Percentiles rank a stretch among this genome's conserved stretches.
Evolutionary conservation across 208 protist genomes (phyloP).

Genomic region (Leishmania tropica): DNA sequence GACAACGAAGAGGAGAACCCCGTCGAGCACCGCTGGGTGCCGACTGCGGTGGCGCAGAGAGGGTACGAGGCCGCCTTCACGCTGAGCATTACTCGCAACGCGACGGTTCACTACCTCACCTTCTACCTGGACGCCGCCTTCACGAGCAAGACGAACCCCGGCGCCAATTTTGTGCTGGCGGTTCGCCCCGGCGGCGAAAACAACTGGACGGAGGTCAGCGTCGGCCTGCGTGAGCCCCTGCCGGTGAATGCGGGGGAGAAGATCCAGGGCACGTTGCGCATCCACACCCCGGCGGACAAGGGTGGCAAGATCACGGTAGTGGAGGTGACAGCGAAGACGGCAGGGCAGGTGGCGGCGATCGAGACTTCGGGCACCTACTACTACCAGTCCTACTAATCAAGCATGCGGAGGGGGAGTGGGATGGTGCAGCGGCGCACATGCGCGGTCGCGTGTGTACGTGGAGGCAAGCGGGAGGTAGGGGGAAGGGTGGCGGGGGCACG

Average conservation of each 20-base stretch:
- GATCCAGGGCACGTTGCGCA: conserved; percentile 56
- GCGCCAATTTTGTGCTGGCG: conserved; percentile 88
- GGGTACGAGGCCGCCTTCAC: conserved; percentile 66
- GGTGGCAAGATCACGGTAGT: conserved; percentile 64
- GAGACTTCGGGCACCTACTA: conserved; percentile 70
- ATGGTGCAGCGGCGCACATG: background rate
- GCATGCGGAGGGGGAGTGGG: background rate
- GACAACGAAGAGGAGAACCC: conserved; percentile 51
- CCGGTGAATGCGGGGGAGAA: conserved; percentile 75
- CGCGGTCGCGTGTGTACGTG: too few relatives aligned
- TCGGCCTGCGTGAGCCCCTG: conserved; percentile 62
- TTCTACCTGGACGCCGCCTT: conserved; percentile 87
- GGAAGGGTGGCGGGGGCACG: background rate
- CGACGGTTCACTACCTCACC: conserved; percentile 88
- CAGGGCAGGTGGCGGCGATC: conserved; percentile 57
- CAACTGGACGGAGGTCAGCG: conserved; percentile 86
- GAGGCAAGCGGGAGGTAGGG: too few relatives aligned
- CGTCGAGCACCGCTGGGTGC: conserved; percentile 45
- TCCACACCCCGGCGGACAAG: conserved; percentile 46
- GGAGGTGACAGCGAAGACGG: conserved; percentile 67
- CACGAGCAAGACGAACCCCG: conserved; percentile 65
- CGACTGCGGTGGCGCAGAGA: conserved; percentile 39
- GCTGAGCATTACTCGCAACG: conserved; percentile 46
- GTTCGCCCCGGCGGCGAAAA: conserved; percentile 77
- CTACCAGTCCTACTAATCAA: conserved; percentile 67